Conservation (phyloP, 257 asterid genomes). For the Penstemon davidsonii region DNA sequence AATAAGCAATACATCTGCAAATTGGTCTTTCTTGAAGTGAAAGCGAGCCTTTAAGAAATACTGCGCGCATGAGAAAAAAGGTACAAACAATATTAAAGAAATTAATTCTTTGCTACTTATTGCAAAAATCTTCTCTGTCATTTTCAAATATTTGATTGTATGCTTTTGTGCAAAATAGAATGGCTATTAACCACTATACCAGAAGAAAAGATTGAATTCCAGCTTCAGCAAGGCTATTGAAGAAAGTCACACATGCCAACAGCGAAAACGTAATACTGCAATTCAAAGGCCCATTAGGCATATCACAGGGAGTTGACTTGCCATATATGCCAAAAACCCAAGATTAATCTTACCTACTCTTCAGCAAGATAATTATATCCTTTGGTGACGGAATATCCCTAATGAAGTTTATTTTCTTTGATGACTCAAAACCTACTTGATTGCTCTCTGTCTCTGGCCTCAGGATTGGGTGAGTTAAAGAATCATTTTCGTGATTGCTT, state of each 20-base stretch:
- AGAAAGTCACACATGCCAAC: constrained; percentile 54
- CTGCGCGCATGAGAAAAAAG: constrained; percentile 32
- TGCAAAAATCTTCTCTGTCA: no score
- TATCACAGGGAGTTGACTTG: no score
- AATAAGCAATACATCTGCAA: constrained; percentile 43
- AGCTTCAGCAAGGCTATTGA: constrained; percentile 33
- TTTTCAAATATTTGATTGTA: no score
- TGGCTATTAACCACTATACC: constrained; percentile 19
- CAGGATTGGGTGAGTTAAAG: constrained; percentile 27
- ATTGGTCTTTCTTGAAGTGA: constrained; percentile 47
- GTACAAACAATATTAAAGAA: not conserved
- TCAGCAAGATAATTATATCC: constrained; percentile 41
- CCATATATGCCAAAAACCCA: no score
- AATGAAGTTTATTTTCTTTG: constrained; percentile 13
- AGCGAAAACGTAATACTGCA: constrained; percentile 52
- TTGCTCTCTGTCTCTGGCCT: not conserved
- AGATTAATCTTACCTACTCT: constrained; percentile 44
- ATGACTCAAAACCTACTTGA: not conserved
- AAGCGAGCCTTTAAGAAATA: constrained; percentile 54
- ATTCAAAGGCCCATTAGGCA: no score
- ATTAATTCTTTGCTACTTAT: no score
- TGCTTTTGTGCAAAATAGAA: not conserved
- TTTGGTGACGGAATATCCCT: constrained; percentile 28
- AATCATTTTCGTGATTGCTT: not conserved
- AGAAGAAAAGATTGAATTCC: not conserved